phyloP scores from a whole-genome alignment of 1,284 basidiomycete species.

The Ceratobasidium sp. region DNA sequence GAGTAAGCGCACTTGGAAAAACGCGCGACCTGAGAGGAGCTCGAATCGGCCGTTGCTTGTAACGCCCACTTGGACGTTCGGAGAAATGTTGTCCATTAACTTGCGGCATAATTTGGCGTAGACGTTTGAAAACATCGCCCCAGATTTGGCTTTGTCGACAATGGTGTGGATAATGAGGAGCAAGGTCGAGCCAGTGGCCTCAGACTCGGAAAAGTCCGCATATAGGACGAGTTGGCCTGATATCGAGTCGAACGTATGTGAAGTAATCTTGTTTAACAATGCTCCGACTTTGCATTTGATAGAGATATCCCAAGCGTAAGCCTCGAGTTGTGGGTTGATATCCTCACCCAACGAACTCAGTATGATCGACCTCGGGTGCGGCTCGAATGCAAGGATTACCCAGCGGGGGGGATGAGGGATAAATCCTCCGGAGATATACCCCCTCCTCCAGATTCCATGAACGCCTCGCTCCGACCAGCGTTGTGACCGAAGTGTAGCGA shows the following conservation, averaged over 20 bases:
- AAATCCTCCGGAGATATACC: too few relatives aligned
- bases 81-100: constrained; percentile 91
- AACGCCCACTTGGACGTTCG: constrained; percentile 89
- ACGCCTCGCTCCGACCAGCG: too few relatives aligned
- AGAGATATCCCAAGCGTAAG: constrained; percentile 53
- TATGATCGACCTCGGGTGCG: too few relatives aligned
- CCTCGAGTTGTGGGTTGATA: too few relatives aligned
- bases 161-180: constrained; percentile 96
- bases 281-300: constrained; percentile 95
- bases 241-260: constrained; percentile 97
- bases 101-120: constrained; percentile 94
- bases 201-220: constrained; percentile 93
- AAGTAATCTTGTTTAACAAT: constrained; percentile 95
- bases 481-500: too few relatives aligned
- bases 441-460: too few relatives aligned
- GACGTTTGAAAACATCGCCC: constrained; percentile 96
- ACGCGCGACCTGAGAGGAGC: constrained; percentile 74
- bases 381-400: too few relatives aligned
- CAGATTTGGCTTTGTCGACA: constrained; percentile 97
- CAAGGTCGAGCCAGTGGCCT: constrained; percentile 93
- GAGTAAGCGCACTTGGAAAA: constrained; percentile 77
- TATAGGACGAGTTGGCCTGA: constrained; percentile 92
- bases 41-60: constrained; percentile 83
- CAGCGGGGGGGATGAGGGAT: too few relatives aligned
- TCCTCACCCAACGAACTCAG: too few relatives aligned